These are phyloP conservation scores for Chytriomyces hyalinus DNA, from an alignment of 192 early-diverging fungal genomes.

Conservation along the genomic window DNA sequence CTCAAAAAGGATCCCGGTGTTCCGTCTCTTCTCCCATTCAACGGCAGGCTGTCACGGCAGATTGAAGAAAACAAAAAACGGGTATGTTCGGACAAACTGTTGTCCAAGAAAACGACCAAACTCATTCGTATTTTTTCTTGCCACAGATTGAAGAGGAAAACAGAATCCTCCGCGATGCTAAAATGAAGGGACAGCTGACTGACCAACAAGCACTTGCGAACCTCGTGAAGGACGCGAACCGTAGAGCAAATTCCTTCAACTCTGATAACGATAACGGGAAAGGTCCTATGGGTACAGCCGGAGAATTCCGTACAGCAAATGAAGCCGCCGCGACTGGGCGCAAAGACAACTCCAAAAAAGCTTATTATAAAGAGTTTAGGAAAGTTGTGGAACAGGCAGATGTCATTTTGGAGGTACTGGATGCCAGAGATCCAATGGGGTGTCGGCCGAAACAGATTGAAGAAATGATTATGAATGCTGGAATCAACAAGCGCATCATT, in stretches of 20 bases:
- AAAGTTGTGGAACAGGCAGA: slow-evolving; percentile 97
- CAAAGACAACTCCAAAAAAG: slow-evolving; percentile 94
- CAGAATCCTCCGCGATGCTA: slow-evolving; percentile 42
- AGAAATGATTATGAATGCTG: slow-evolving; percentile 88
- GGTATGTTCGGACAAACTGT: slow-evolving; percentile 17
- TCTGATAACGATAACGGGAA: slow-evolving; percentile 33
- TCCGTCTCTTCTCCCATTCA: slow-evolving; percentile 87
- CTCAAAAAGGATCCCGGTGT: slow-evolving; percentile 93
- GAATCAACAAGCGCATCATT: slow-evolving; percentile 88
- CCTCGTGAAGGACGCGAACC: slow-evolving; percentile 73
- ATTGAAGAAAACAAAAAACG: slow-evolving; percentile 66
- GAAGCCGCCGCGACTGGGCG: slow-evolving; percentile 59
- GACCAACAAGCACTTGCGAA: slow-evolving; percentile 63
- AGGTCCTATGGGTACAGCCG: slow-evolving; percentile 14
- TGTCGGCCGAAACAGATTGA: slow-evolving; percentile 92
- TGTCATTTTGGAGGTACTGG: slow-evolving; percentile 95
- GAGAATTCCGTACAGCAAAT: slow-evolving; percentile 43
- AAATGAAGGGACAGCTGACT: slow-evolving; percentile 28
- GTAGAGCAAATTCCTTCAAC: slow-evolving; percentile 49
- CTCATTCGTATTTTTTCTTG: neutral
- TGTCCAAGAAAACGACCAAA: too few relatives aligned
- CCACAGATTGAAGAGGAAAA: slow-evolving; percentile 64
- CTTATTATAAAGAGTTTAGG: slow-evolving; percentile 95
- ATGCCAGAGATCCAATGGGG: slow-evolving; percentile 96
- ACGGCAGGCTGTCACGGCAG: slow-evolving; percentile 81